A percentile compares a stretch with the other conserved stretches of the same genome.
phyloP scores from a whole-genome alignment of 108 stramenopile genomes.

The Ochromonas danica region DNA sequence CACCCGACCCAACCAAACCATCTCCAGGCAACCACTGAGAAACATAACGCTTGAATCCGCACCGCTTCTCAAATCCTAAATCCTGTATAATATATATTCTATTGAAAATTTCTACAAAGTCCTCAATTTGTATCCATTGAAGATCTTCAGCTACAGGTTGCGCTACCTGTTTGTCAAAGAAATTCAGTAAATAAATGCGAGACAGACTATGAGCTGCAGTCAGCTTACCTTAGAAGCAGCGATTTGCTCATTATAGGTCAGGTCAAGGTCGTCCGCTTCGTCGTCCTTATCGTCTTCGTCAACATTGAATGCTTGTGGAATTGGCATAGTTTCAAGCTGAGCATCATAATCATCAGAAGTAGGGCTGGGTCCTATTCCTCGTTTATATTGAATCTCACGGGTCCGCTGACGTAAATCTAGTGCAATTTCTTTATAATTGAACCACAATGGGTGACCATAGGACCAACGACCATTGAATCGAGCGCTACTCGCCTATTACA shows the following conservation, averaged over 20 bases:
- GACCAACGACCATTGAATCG: conserved; percentile 27
- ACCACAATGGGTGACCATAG: conserved; percentile 26
- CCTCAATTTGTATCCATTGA: conserved; percentile 33
- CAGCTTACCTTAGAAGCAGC: not conserved
- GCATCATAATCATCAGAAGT: not conserved
- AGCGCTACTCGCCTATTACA: not conserved
- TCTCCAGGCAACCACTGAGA: conserved; percentile 33
- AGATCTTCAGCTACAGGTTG: conserved; percentile 20
- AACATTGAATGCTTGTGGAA: not conserved
- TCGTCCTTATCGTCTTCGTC: conserved; percentile 11
- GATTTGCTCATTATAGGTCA: not conserved
- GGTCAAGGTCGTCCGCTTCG: conserved; percentile 6
- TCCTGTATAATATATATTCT: conserved; percentile 10
- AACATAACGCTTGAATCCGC: not conserved
- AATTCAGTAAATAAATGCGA: too few species aligned
- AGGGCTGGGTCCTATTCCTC: not conserved
- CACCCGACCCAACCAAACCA: conserved; percentile 21
- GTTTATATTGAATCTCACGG: conserved; percentile 20
- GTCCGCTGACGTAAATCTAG: conserved; percentile 24
- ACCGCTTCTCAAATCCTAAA: not conserved
- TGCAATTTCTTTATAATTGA: conserved; percentile 35
- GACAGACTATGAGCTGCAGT: not conserved
- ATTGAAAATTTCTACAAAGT: conserved; percentile 35
- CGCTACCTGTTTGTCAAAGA: too few species aligned
- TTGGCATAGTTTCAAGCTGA: not conserved